phyloP scores from a whole-genome alignment of 257 asterid genomes.

The Thymus quinquecostatus region DNA sequence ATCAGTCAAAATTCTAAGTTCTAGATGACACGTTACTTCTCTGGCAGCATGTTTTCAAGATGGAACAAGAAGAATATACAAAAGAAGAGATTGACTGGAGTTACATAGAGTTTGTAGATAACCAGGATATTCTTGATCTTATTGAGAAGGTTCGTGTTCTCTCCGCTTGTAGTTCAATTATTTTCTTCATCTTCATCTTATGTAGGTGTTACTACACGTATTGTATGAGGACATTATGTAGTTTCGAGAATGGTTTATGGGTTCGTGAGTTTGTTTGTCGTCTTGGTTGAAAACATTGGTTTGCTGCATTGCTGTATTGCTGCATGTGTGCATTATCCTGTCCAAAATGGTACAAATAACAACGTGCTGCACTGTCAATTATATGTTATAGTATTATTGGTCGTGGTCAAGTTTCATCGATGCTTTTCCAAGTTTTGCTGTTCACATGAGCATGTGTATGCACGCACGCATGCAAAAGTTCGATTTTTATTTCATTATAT shows the following conservation, averaged over 20 bases:
- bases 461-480: background rate
- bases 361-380: background rate
- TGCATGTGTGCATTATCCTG: background rate
- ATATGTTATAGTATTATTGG: background rate
- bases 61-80: constrained; percentile 95
- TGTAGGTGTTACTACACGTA: constrained; percentile 8
- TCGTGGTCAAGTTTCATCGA: background rate
- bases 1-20: constrained; percentile 24
- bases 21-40: constrained; percentile 27
- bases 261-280: background rate
- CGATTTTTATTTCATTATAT: background rate
- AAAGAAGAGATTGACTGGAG: constrained; percentile 96
- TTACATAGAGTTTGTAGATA: constrained; percentile 81
- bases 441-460: background rate
- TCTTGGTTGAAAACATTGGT: background rate
- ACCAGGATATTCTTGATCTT: constrained; percentile 93
- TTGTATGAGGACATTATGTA: constrained; percentile 5
- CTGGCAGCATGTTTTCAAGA: constrained; percentile 88
- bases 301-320: background rate
- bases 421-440: background rate
- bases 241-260: background rate
- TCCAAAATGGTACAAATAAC: background rate
- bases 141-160: constrained; percentile 71
- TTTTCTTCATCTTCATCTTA: constrained; percentile 5
- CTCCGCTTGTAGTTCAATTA: constrained; percentile 7